Base-by-base conservation (phyloP, 257 asterid species). In the Nicotiana tabacum region DNA sequence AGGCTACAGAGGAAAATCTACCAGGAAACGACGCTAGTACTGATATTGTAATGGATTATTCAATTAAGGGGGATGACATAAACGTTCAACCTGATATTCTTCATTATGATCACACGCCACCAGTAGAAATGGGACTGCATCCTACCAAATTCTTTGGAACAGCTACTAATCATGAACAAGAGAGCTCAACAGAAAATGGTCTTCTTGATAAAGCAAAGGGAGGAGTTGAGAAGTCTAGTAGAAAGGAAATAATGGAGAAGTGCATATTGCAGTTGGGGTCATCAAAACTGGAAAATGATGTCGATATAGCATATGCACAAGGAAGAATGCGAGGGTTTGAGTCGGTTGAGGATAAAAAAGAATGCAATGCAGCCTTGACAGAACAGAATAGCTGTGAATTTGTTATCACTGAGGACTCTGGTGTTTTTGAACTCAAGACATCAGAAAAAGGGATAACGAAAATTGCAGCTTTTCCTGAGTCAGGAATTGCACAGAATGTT, bases 261-360 rank as follows among this genome's bases (percentile, higher is more conserved):
- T 39, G 46, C 4, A 53, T 55, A 35, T 53, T 39, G 21, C 60
- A 58, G 12, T 79, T 77, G 9, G 21, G 68, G 39, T 57, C 80
- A 55, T 43, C 61, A 55, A 61, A 58, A 30, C 56, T 13, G 77
- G 84, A 66, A 83, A 78, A 70, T 68, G 27, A 13, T 55, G 37
- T 53, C 35, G 3, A 10, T 13, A 55, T n/a, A n/a, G 53, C 77
- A 17, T 27, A 62, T 55, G 57, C 9, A 9, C 53, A 39, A 68
- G 83, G 39, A 78, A 51, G 65, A 43, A 9, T 30, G 39, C 11
- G 56, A 39, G 51, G 61, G 37, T 66, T 51, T 58, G 77, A 79
- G 64, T 72, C 76, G 17, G 83, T 77, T 39, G 84, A 81, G 53
- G 76, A 77, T 51, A 17, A 80, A 78, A 58, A 83, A 35, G 74